Evolutionary conservation across 2,329 filamentous ascomycete genomes (phyloP).

Genomic region (Cercospora sp.): DNA sequence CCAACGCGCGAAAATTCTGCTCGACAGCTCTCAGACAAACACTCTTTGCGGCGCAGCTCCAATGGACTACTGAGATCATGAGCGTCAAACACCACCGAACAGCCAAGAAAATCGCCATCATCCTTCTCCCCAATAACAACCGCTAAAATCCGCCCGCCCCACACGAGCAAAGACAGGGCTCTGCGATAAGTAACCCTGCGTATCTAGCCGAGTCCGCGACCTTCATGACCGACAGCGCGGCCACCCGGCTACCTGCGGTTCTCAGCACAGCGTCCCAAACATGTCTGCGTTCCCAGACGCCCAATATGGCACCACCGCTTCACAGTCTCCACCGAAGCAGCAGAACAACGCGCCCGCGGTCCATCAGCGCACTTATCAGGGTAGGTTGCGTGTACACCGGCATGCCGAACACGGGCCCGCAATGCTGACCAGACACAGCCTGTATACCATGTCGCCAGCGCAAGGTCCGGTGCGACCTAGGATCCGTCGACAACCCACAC

Average conservation of each 20-base stretch:
- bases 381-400: slow-evolving; percentile 19
- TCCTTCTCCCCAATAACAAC: slow-evolving; percentile 35
- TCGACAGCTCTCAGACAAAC: neutral
- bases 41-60: neutral
- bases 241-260: slow-evolving; percentile 25
- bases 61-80: slow-evolving; percentile 26
- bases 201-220: slow-evolving; percentile 11
- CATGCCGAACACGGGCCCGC: neutral
- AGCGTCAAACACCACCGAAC: slow-evolving; percentile 18
- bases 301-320: slow-evolving; percentile 23
- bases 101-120: slow-evolving; percentile 28
- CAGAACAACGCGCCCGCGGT: slow-evolving; percentile 15
- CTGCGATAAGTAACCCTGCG: slow-evolving; percentile 10
- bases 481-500: slow-evolving; percentile 86
- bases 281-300: slow-evolving; percentile 22
- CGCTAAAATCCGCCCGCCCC: neutral
- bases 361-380: slow-evolving; percentile 34
- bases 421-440: slow-evolving; percentile 36
- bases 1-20: neutral
- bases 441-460: slow-evolving; percentile 58
- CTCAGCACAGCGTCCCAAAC: slow-evolving; percentile 23
- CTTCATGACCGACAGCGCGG: slow-evolving; percentile 10
- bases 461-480: slow-evolving; percentile 60
- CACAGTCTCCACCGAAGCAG: slow-evolving; percentile 24
- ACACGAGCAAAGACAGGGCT: neutral